A percentile compares a stretch with the other conserved stretches of the same genome.
Evolutionary conservation across 345 rosid species (phyloP).

Genomic region (Rhizophora apiculata): DNA sequence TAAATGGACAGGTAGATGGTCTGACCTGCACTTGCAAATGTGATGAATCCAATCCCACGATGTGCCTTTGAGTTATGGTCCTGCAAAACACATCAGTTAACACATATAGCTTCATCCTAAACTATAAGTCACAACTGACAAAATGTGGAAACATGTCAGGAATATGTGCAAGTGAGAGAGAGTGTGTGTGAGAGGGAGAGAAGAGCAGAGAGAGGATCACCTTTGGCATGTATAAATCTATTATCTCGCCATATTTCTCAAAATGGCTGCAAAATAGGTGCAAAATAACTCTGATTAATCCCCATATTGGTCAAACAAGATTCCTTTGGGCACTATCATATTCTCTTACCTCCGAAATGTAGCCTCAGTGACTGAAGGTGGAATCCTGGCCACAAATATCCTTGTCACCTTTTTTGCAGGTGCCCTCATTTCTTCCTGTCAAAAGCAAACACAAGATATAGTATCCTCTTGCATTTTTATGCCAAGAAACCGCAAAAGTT

Average conservation of each 20-base stretch:
- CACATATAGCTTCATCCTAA: neutral
- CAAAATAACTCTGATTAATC: conserved; percentile 11
- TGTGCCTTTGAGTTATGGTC: conserved; percentile 86
- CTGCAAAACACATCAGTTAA: conserved; percentile 32
- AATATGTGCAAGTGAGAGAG: no score
- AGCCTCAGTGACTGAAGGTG: conserved; percentile 76
- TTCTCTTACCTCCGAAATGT: conserved; percentile 73
- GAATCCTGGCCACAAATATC: conserved; percentile 92
- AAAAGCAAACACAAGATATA: conserved; percentile 13
- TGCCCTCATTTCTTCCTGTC: conserved; percentile 96
- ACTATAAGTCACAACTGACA: neutral
- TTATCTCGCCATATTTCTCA: conserved; percentile 88
- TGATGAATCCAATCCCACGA: conserved; percentile 94
- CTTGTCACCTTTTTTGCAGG: conserved; percentile 79
- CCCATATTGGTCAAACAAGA: conserved; percentile 1
- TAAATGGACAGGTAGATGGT: conserved; percentile 4
- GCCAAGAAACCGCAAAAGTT: neutral
- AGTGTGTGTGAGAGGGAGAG: neutral
- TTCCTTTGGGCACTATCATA: neutral
- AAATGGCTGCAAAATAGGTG: conserved; percentile 63
- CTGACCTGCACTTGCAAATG: conserved; percentile 82
- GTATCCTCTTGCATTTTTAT: neutral
- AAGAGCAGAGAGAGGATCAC: conserved; percentile 36
- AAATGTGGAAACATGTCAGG: neutral
- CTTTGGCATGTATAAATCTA: conserved; percentile 97